A percentile compares a stretch with the other conserved stretches of the same genome.
These are phyloP conservation scores for Anthoceros angustus DNA, from an alignment of 225 moss, liverwort and hornwort genomes.

Conservation along the genomic window DNA sequence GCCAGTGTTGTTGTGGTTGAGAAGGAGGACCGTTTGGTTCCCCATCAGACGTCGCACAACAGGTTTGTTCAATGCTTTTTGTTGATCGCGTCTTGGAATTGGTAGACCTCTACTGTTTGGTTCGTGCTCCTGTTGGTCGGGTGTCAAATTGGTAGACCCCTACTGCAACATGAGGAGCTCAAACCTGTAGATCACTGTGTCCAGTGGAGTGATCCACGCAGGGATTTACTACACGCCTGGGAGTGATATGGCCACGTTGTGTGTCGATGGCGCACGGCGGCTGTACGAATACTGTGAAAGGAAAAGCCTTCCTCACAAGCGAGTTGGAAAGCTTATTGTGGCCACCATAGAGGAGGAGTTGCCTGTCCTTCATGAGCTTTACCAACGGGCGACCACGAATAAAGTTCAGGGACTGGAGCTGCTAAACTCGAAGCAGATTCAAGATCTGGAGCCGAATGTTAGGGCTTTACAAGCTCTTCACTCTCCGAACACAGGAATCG, in stretches of 20 bases:
- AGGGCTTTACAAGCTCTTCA: conserved; percentile 55
- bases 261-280: conserved; percentile 40
- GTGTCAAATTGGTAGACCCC: conserved; percentile 2
- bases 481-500: conserved; percentile 68
- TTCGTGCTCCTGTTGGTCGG: too few relatives aligned
- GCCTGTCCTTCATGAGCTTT: conserved; percentile 48
- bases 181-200: not conserved
- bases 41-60: conserved; percentile 75
- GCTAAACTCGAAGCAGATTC: conserved; percentile 41
- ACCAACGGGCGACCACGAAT: conserved; percentile 38
- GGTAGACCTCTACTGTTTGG: too few relatives aligned
- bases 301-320: conserved; percentile 52
- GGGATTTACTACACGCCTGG: conserved; percentile 78
- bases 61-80: conserved; percentile 20
- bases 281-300: conserved; percentile 72
- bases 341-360: conserved; percentile 54
- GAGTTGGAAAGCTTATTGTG: conserved; percentile 69
- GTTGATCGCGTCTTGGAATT: not conserved
- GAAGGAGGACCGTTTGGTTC: conserved; percentile 58
- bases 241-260: conserved; percentile 64
- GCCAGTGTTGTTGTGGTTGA: conserved; percentile 54
- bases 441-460: conserved; percentile 63
- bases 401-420: conserved; percentile 70
- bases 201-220: conserved; percentile 88
- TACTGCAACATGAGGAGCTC: conserved; percentile 10